A percentile compares a stretch with the other conserved stretches of the same genome.
phyloP scores from a whole-genome alignment of 352 stramenopile species.

The Pseudoperonospora humuli region DNA sequence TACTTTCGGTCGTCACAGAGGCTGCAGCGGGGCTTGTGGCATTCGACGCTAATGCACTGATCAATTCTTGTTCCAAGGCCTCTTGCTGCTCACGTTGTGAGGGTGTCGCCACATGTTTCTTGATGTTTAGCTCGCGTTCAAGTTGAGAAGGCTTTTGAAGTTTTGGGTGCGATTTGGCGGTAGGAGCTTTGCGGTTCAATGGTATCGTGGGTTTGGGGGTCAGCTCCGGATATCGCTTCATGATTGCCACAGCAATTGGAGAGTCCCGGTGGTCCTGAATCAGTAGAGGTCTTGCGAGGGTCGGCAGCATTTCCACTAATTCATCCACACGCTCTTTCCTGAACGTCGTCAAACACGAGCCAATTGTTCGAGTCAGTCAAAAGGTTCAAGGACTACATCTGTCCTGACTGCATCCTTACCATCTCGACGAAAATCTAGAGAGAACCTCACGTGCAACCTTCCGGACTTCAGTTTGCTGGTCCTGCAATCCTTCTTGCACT shows the following conservation, averaged over 20 bases:
- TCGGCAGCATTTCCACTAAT: constrained; percentile 35
- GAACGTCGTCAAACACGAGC: neutral
- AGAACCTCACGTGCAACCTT: constrained; percentile 40
- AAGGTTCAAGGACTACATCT: neutral
- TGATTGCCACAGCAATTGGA: constrained; percentile 34
- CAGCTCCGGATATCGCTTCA: constrained; percentile 32
- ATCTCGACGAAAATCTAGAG: constrained; percentile 35
- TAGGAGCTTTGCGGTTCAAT: constrained; percentile 6
- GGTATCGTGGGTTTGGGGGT: constrained; percentile 15
- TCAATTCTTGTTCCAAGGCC: neutral
- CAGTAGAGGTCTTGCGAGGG: constrained; percentile 29
- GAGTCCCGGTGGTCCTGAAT: constrained; percentile 42
- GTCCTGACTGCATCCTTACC: constrained; percentile 21
- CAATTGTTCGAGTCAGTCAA: neutral
- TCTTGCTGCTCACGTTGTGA: constrained; percentile 5
- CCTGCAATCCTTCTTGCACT: constrained; percentile 34
- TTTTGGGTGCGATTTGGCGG: constrained; percentile 15
- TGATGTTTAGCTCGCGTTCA: constrained; percentile 18
- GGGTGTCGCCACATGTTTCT: constrained; percentile 26
- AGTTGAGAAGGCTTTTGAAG: constrained; percentile 21
- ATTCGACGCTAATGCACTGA: neutral
- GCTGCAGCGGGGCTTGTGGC: neutral
- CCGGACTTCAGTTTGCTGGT: constrained; percentile 35
- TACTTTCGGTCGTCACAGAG: neutral
- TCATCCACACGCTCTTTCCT: constrained; percentile 50